These are phyloP conservation scores for Tulasnella sp. DNA, from an alignment of 768 basidiomycete genomes.

Conservation along the genomic window DNA sequence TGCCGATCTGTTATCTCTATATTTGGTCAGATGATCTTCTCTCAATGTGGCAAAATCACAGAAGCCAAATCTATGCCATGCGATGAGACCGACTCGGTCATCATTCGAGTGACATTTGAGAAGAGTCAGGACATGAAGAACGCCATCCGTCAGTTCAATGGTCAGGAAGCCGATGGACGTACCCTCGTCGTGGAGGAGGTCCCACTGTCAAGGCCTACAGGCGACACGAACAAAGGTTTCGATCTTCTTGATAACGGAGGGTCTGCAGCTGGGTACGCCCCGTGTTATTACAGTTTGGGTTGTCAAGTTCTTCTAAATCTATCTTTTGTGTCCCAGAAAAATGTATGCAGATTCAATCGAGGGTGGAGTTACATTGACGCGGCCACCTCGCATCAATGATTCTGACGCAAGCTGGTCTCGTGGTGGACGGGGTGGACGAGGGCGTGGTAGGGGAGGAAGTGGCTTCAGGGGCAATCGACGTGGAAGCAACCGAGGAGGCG, in stretches of 20 bases:
- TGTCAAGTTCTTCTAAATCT: background rate
- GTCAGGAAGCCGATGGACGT: slow-evolving; percentile 9
- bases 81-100: slow-evolving; percentile 3
- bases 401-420: slow-evolving; percentile 9
- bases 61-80: slow-evolving; percentile 10
- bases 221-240: background rate
- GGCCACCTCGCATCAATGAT: slow-evolving; percentile 8
- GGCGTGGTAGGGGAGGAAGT: slow-evolving; percentile 3
- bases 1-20: background rate
- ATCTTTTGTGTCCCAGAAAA: too few species aligned
- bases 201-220: background rate
- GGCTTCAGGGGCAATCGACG: too few species aligned
- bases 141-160: slow-evolving; percentile 13
- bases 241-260: slow-evolving; percentile 3
- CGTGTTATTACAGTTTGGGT: background rate
- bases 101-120: slow-evolving; percentile 9
- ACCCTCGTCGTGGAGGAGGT: slow-evolving; percentile 11
- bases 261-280: slow-evolving; percentile 8
- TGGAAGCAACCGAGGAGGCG: background rate
- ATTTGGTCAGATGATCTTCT: slow-evolving; percentile 7
- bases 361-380: slow-evolving; percentile 3
- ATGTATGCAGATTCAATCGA: slow-evolving; percentile 13
- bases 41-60: slow-evolving; percentile 8
- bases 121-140: slow-evolving; percentile 6
- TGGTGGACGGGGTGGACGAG: slow-evolving; percentile 7